phyloP scores from a whole-genome alignment of 2,329 filamentous ascomycete genomes.

The Colletotrichum orbiculare region DNA sequence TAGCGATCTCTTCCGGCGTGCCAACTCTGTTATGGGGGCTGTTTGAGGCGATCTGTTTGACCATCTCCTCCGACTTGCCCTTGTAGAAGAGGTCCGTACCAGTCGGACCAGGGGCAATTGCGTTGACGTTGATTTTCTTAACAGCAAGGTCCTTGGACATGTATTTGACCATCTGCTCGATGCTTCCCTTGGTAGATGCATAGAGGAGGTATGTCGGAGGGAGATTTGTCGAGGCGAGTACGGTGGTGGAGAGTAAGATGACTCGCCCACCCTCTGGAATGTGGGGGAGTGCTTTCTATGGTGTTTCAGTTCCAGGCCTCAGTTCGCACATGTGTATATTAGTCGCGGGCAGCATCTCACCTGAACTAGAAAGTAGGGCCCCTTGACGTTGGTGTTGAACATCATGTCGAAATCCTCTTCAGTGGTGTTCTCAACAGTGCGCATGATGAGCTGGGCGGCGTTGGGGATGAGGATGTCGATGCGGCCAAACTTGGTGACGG shows the following conservation, averaged over 20 bases:
- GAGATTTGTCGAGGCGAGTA: constrained; percentile 51
- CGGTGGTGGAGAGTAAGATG: constrained; percentile 61
- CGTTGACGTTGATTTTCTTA: constrained; percentile 56
- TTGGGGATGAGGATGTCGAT: constrained; percentile 70
- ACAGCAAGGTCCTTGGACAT: constrained; percentile 65
- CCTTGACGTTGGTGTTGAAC: constrained; percentile 67
- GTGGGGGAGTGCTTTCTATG: constrained; percentile 61
- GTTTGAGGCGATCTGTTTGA: constrained; percentile 51
- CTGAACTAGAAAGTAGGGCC: constrained; percentile 63
- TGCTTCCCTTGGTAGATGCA: constrained; percentile 66
- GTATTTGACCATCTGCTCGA: constrained; percentile 68
- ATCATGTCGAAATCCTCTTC: constrained; percentile 62
- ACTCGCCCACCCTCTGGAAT: constrained; percentile 61
- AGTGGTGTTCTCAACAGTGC: constrained; percentile 59
- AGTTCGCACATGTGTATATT: neutral
- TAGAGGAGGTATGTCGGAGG: constrained; percentile 62
- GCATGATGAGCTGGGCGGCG: constrained; percentile 63
- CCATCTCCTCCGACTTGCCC: constrained; percentile 58
- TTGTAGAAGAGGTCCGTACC: constrained; percentile 65
- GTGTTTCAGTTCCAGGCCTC: neutral
- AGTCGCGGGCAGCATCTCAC: constrained; percentile 38
- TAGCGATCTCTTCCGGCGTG: constrained; percentile 52
- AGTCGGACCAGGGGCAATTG: constrained; percentile 57
- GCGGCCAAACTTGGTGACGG: constrained; percentile 61
- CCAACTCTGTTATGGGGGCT: constrained; percentile 39